Evolutionary conservation across 192 early-diverging fungal genomes (phyloP), one percentile per base, ranked within the genome.

Genomic region (Diversispora epigaea): DNA sequence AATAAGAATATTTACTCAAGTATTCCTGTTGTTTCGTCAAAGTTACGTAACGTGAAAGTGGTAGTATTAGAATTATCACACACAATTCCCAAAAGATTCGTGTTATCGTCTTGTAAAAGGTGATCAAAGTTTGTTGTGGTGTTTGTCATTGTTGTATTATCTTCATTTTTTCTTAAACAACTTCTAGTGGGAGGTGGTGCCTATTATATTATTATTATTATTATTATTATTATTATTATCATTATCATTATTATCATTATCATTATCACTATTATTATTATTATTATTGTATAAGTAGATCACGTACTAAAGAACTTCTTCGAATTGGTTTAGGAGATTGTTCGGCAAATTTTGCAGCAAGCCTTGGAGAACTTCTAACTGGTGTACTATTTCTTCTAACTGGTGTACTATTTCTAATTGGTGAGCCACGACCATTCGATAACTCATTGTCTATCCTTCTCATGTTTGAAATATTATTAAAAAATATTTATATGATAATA

Each of bases 101-200:
- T 64, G 41, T 64, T 64, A 9, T 64, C 62, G 5, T 64, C 62
- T 43, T 64, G 62, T 64, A 64, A 10, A 64, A 64, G 10, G 41
- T 32, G 25, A 32, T 64, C 62, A n/a, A 64, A 64, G 41, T 39
- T 64, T n/a, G 41, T 64, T 17, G 62, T 17, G 12, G 50, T n/a
- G 41, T 39, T 64, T n/a, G 41, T 64, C n/a, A n/a, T n/a, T 17
- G 62, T 17, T 9, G 50, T 32, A 32, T 32, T 64, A 64, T 64
- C 62, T 14, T 64, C 62, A n/a, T 32, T 64, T 43, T 64, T 64
- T 64, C 41, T 64, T 64, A 64, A 44, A n/a, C 32, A 44, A 41
- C 62, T 64, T 44, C n/a, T 43, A 60, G 57, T 60, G 22, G 57
- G 50, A 52, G 50, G 57, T 4, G 57, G 57, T 60, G 25, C 21